Base-by-base conservation (phyloP, 129 eudicot species). In the Pulicaria dysenterica region DNA sequence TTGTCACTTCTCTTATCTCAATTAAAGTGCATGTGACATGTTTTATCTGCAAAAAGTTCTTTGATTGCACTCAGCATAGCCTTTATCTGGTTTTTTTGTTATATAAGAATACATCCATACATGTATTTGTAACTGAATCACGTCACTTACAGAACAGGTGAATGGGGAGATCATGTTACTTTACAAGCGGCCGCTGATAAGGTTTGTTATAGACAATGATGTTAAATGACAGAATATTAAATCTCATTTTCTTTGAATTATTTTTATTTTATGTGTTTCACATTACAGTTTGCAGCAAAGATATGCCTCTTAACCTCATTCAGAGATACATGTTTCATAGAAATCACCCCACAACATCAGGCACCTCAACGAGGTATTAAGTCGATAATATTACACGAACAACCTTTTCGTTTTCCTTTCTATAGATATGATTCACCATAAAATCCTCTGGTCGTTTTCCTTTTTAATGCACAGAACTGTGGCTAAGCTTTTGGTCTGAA, bases 161-260 rank as follows among this genome's bases (percentile, higher is more conserved):
- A 90, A 79, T 90, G 96, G 94, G 96, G 94, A 38, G 96, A 89
- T 77, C 96, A 89, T 58, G 89, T 90, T 71, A 90, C 96, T 5
- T 81, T 90, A 67, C 96, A 90, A 83, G 96, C 96, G 14, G 96
- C 96, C 24, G 96, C 96, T 76, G 96, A 90, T 76, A 87, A 79
- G 91, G 91, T 89, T 43, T 64, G 67, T 79, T 74, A 56, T 24
- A 19, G 44, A 63, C 45, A 46, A 6, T 14, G 24, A 37, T 67
- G 12, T 67, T 17, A 36, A 49, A n/a, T 73, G 45, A 37, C 37
- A 45, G 12, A n/a, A n/a, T 49, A 72, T 4, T 58, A 14, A 17
- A 73, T 73, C 41, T 73, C 64, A 42, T 37, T 73, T 56, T 68
- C 66, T 66, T 56, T 11, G 43, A 17, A 60, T 50, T 34, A 50